Evolutionary conservation across 202 grass and related monocot genomes (phyloP), one percentile per base, ranked within the genome.

Genomic region (Bolboschoenoplectus hybrid): DNA sequence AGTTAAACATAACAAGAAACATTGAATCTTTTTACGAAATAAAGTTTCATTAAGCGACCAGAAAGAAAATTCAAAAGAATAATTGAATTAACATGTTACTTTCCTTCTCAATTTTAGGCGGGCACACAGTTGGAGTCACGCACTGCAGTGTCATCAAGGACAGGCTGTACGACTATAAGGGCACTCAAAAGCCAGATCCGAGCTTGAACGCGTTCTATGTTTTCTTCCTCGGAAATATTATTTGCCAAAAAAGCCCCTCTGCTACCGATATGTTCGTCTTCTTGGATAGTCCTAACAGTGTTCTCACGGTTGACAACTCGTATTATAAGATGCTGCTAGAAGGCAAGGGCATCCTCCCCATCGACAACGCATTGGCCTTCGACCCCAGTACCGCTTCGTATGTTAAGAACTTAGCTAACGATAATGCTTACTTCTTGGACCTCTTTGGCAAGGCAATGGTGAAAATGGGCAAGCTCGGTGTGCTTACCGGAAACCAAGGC

Each of bases 61-160:
- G 2, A 71, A 44, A 7, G 16, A 16, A 6, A 17, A 39, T 10
- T 58, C 51, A 12, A 34, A 77, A 77, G 1, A 53, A 26, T 53
- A 32, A 44, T 44, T 26, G 26, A 26, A 26, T 26, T 26, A 26
- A 39, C 35, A 67, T 38, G 10, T 20, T 11, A 26, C 26, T 34
- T 75, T 67, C 57, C 12, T 26, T 26, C 26, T 26, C 26, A 26
- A 81, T 45, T 81, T n/a, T 34, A 89, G 88, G 94, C 8, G 94
- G 88, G 51, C 94, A 94, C 91, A 94, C 90, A 0, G 87, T 94
- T 20, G 94, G 94, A 43, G 88, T 88, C 61, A 89, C 92, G 0
- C 90, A 81, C 71, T 97, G 94, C 87, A 69, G 63, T 16, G 34
- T 63, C 14, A 90, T 94, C 69, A 79, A 91, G 67, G 72, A 86